Evolutionary conservation across 2,329 filamentous ascomycete genomes (phyloP), one percentile per base, ranked within the genome.

Genomic region (Nothopassalora personata): DNA sequence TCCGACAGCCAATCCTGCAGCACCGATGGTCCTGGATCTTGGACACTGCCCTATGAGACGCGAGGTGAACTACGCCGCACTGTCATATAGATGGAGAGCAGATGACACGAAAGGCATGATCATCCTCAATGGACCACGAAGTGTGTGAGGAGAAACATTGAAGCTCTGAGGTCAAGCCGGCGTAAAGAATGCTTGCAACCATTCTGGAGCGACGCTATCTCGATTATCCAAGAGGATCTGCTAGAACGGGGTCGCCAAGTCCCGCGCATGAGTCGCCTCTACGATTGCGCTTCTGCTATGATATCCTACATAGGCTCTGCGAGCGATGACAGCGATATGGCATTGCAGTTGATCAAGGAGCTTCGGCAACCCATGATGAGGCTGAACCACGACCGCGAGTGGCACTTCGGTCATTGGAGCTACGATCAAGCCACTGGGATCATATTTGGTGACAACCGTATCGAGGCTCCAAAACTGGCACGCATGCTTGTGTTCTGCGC

Each of bases 71-170:
- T 62, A 47, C 30, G 47, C 54, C 8, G 60, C 57, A 19, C 51
- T 62, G 5, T 62, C 60, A 4, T 62, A 62, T 28, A 45, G 34
- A 27, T 62, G 60, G 60, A 51, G 60, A 19, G 51, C 19, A 9
- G 51, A 57, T 31, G 23, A 36, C 7, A 31, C 28, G 19, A 34
- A 33, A 19, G 45, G 31, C 8, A 34, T 46, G 23, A 46, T 58
- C 30, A 54, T 27, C 1, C n/a, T 50, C n/a, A 58, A 36, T 43
- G 51, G 56, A 18, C 28, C 39, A 19, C 49, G 47, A 18, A 39
- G 27, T 15, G 47, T 5, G 47, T 58, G 4, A 45, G 56, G n/a
- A 54, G 19, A n/a, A 36, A 19, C 18, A 45, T 54, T 31, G 56
- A 43, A 10, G 33, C 45, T 8, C 45, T 58, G 8, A 52, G 56